Conservation (phyloP, 2,329 filamentous ascomycete genomes). For the Hymenoscyphus albidus region DNA sequence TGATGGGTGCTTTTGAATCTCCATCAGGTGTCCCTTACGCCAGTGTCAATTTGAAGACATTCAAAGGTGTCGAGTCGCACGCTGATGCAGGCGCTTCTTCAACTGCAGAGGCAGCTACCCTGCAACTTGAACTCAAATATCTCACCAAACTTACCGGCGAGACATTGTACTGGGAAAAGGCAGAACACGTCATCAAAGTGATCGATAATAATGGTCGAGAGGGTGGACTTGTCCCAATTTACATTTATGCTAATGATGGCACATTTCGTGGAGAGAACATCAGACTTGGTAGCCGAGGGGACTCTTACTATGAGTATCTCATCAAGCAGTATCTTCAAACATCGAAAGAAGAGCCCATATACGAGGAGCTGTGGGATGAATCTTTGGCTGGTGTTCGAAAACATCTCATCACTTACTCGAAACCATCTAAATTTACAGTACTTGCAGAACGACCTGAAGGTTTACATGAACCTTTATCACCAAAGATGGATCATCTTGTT, state of each 20-base stretch:
- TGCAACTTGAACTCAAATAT: conserved; percentile 97
- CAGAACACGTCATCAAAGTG: conserved; percentile 86
- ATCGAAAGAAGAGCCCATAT: conserved; percentile 77
- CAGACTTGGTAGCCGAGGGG: conserved; percentile 85
- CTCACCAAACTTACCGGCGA: conserved; percentile 92
- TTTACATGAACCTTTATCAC: conserved; percentile 59
- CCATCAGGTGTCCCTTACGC: conserved; percentile 83
- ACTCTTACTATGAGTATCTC: conserved; percentile 98
- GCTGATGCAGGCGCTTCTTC: conserved; percentile 84
- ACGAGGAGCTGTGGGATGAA: conserved; percentile 91
- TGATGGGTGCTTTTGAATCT: conserved; percentile 85
- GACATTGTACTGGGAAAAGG: conserved; percentile 85
- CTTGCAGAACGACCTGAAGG: conserved; percentile 81
- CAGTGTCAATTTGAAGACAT: conserved; percentile 80
- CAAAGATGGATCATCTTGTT: conserved; percentile 97
- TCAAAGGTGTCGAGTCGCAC: conserved; percentile 74
- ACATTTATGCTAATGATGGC: conserved; percentile 74
- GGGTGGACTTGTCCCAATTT: conserved; percentile 89
- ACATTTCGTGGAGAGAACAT: conserved; percentile 81
- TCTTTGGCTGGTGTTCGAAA: conserved; percentile 81
- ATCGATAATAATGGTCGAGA: conserved; percentile 76
- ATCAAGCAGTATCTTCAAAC: conserved; percentile 99
- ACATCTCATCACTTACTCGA: conserved; percentile 85
- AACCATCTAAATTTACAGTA: conserved; percentile 76
- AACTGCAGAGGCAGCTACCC: conserved; percentile 84